Evolutionary conservation across 1,139 yeast species (phyloP), one percentile per base, ranked within the genome.

Genomic region (Sugiyamaella sp.): DNA sequence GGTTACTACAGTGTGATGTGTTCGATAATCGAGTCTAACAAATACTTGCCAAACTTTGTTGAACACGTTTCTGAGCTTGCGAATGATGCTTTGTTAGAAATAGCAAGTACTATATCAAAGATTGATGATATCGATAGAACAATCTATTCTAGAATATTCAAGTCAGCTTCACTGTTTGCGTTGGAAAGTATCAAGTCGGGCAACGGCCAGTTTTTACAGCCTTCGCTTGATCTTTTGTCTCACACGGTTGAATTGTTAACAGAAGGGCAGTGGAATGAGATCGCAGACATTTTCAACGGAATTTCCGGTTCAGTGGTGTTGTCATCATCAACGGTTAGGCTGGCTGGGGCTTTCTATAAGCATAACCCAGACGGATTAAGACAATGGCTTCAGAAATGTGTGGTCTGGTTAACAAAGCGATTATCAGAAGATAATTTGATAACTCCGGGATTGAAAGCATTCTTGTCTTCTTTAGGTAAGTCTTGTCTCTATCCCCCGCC

Each of bases 341-440:
- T 24, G 8, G 46, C 51, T 3, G 46, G 46, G 20, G 21, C 22
- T 10, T 41, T 48, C 12, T 46, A 46, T 27, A 39, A 25, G 17
- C 20, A 38, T n/a, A 17, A 40, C 9, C 38, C 50, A 17, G 44
- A 38, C 14, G 50, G 45, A 21, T 19, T 46, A 39, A 46, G 33
- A 20, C 10, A 12, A 17, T 60, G 60, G 60, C 45, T 57, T 20
- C 59, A 53, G 37, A 54, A 65, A 25, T 60, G 62, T 24, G 40
- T 64, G 29, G 49, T 63, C 19, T 66, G 69, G 66, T 51, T 66
- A 10, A 63, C 66, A 10, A 65, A 66, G 53, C 48, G 62, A 16
- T 55, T 64, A 25, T 59, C 68, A 21, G 68, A 64, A 49, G 63
- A 59, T 10, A 46, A 43, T 1, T 48, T 33, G 22, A 42, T 61